Evolutionary conservation across 768 basidiomycete species (phyloP), one percentile per base, ranked within the genome.

Genomic region (Naganishia kalamii): DNA sequence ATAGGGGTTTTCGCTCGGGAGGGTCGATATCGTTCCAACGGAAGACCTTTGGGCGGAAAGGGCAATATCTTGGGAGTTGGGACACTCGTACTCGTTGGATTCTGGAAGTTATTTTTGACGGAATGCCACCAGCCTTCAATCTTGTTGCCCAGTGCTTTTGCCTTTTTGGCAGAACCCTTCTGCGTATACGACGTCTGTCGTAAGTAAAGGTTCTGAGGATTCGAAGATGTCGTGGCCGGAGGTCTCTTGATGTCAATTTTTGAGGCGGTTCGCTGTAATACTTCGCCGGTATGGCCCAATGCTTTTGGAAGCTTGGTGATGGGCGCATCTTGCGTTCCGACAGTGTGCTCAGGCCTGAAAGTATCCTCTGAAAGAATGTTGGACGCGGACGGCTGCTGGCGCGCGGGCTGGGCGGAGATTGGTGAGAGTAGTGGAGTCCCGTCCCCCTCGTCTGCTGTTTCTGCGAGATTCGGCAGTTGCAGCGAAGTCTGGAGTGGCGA

Each of bases 61-160:
- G 54, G 54, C 27, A 57, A 21, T 12, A 37, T 57, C 44, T 29
- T 64, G n/a, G 50, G 44, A n/a, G 30, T 17, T 8, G 30, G n/a
- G 6, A 17, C n/a, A 46, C 19, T 25, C 2, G 19, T 29, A 3
- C 25, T n/a, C 15, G 37, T 40, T 33, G 19, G 49, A 25, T 50
- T 41, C 5, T 65, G 65, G 46, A 79, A 76, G 60, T 76, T 79
- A 65, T 69, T 71, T 47, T 77, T 77, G 57, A 79, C 78, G 29
- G 78, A 74, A 37, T 72, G 75, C 78, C 78, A 79, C 78, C 78
- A 79, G 3, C 78, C 78, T 63, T 79, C 78, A 70, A 79, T 76
- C 68, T 78, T 78, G 60, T 60, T 68, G 19, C 70, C 72, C 32
- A 77, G 47, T 40, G 70, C 73, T 62, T 74, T 72, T 50, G 73